These are phyloP conservation scores for Heteromeles arbutifolia DNA, from an alignment of 306 rosid species.

Conservation along the genomic window DNA sequence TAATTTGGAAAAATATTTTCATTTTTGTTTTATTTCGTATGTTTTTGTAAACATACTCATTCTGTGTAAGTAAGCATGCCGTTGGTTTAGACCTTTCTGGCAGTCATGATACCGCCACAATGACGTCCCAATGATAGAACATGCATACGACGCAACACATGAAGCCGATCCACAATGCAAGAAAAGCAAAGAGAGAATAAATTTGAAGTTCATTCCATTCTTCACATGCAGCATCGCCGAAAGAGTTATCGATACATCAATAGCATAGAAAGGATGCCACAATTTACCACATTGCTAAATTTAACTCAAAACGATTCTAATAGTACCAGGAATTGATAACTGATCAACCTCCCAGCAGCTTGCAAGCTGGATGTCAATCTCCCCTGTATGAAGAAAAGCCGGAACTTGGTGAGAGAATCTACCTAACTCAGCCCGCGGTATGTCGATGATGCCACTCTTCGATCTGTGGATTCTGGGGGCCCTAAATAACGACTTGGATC, in stretches of 20 bases:
- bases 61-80: no score
- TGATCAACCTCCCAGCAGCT: slow-evolving; percentile 75
- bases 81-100: no score
- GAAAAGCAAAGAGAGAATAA: background rate
- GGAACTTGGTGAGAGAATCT: slow-evolving; percentile 64
- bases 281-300: background rate
- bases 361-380: slow-evolving; percentile 26
- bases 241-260: background rate
- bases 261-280: background rate
- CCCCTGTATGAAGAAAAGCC: slow-evolving; percentile 37
- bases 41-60: no score
- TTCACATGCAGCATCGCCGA: background rate
- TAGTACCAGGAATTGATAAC: slow-evolving; percentile 31
- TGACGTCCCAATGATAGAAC: background rate
- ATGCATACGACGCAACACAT: background rate
- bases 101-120: background rate
- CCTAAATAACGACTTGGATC: slow-evolving; percentile 36
- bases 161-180: background rate
- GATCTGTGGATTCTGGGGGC: slow-evolving; percentile 54
- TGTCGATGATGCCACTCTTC: slow-evolving; percentile 27
- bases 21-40: no score
- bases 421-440: slow-evolving; percentile 24
- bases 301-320: slow-evolving; percentile 20
- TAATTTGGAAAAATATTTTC: no score
- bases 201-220: background rate